Evolutionary conservation across 208 protist genomes (phyloP).

Genomic region (Trypanosoma vivax): DNA sequence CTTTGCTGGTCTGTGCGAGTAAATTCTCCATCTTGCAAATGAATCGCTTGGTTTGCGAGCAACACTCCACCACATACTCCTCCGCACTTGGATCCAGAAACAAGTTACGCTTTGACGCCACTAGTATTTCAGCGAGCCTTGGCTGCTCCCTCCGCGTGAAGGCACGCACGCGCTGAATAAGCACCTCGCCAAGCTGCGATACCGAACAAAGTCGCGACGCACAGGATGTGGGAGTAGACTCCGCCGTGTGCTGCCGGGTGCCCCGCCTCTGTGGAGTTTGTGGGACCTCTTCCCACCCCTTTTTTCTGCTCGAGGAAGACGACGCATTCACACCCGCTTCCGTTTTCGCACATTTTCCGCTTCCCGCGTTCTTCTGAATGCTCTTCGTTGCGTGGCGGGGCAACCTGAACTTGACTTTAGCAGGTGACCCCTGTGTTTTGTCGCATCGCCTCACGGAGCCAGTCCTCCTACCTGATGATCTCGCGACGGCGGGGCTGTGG

Average conservation of each 20-base stretch:
- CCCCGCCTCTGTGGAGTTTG: background rate
- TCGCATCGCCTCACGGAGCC: no score
- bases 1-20: background rate
- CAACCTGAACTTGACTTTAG: no score
- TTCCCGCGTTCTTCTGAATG: no score
- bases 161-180: constrained; percentile 62
- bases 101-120: constrained; percentile 30
- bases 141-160: constrained; percentile 53
- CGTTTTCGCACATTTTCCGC: no score
- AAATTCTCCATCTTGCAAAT: background rate
- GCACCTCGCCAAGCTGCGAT: constrained; percentile 35
- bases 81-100: constrained; percentile 33
- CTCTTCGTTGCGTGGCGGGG: no score
- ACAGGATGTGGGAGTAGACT: no score
- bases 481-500: background rate
- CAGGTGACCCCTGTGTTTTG: no score
- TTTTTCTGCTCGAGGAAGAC: background rate
- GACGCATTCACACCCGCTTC: background rate
- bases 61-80: constrained; percentile 41
- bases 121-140: constrained; percentile 29
- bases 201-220: constrained; percentile 1
- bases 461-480: no score
- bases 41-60: constrained; percentile 38
- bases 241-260: background rate
- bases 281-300: background rate